These are phyloP conservation scores for Solanum virginianum DNA, from an alignment of 257 asterid genomes.

Conservation along the genomic window DNA sequence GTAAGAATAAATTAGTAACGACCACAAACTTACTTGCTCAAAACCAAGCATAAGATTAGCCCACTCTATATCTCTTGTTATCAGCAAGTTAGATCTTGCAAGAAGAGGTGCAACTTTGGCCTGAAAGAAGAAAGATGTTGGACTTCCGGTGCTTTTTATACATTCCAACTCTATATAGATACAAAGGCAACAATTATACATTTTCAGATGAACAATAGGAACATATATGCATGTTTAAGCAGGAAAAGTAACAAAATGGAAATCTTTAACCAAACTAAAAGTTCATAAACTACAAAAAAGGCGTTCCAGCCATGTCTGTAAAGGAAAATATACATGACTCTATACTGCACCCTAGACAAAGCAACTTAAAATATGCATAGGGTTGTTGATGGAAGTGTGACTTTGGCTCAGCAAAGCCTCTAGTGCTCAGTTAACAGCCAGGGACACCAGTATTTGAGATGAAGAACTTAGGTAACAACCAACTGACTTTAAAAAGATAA, in stretches of 20 bases:
- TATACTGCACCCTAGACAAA: not conserved
- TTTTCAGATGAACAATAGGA: not conserved
- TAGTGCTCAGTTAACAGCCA: not conserved
- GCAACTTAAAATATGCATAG: not conserved
- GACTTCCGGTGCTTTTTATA: not conserved
- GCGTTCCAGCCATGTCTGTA: not conserved
- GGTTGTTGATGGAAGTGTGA: not conserved
- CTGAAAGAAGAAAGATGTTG: conserved; percentile 27
- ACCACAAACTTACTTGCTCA: conserved; percentile 65
- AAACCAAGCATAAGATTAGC: conserved; percentile 83
- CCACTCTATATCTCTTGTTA: conserved; percentile 99
- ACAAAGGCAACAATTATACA: not conserved
- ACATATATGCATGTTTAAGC: not conserved
- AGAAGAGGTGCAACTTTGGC: conserved; percentile 78
- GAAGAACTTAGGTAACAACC: not conserved
- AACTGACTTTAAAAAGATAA: not conserved
- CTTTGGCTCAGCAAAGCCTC: not conserved
- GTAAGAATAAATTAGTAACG: not conserved
- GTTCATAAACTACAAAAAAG: not conserved
- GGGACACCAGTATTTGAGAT: not conserved
- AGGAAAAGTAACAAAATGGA: not conserved
- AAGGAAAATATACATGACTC: not conserved
- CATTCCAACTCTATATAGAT: not conserved
- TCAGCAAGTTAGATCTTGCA: conserved; percentile 92
- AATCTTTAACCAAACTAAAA: not conserved